Percentiles rank a stretch among this genome's conserved stretches.
These are phyloP conservation scores for Cercospora citrullina DNA, from an alignment of 2,329 filamentous ascomycete species.

Conservation along the genomic window DNA sequence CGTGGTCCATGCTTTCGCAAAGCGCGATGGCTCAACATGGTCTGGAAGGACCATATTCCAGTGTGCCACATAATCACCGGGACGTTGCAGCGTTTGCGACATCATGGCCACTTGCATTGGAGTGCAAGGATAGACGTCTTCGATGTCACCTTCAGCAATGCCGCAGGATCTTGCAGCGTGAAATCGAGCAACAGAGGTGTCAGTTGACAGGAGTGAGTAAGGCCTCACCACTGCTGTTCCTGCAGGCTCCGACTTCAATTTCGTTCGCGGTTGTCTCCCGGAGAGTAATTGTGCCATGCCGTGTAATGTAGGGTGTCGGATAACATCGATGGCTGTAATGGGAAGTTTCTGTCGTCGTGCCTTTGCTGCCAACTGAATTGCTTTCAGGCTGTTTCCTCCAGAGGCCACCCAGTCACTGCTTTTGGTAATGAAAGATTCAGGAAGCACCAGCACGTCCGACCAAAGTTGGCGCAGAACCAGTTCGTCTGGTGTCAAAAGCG, in stretches of 20 bases:
- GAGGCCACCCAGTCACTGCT: not conserved
- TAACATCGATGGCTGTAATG: not conserved
- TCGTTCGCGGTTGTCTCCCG: not conserved
- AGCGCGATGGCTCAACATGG: constrained; percentile 36
- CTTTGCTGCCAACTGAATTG: not conserved
- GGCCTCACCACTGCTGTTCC: not conserved
- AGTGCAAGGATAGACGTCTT: constrained; percentile 53
- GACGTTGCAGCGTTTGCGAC: constrained; percentile 53
- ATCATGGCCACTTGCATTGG: constrained; percentile 42
- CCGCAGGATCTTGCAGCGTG: not conserved
- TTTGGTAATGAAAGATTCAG: not conserved
- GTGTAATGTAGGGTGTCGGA: not conserved
- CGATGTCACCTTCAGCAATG: constrained; percentile 27
- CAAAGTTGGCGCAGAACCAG: not conserved
- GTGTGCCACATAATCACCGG: constrained; percentile 56
- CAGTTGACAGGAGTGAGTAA: not conserved
- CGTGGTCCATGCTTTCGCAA: constrained; percentile 42
- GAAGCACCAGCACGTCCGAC: not conserved
- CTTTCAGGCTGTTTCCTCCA: not conserved
- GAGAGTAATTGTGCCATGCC: not conserved
- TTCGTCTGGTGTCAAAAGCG: not conserved
- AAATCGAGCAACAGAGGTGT: not conserved
- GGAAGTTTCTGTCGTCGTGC: not conserved
- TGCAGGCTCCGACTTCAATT: not conserved
- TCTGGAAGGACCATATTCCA: not conserved